Percentiles rank a stretch among this genome's conserved stretches.
Conservation (phyloP, 2,329 filamentous ascomycete species). For the Trichoderma arundinaceum region DNA sequence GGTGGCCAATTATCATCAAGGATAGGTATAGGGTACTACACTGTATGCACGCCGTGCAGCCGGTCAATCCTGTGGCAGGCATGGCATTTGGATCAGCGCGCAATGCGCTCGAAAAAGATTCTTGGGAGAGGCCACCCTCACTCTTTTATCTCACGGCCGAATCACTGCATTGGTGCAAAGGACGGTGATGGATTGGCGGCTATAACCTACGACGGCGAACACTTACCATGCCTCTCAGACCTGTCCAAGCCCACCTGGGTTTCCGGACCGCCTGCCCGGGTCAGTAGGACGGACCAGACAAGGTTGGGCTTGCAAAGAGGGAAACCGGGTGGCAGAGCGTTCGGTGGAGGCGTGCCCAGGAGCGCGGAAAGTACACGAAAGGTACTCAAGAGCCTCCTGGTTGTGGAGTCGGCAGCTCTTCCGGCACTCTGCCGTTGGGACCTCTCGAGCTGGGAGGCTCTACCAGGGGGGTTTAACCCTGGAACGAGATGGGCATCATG, state of each 20-base stretch:
- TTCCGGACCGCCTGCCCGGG: conserved; percentile 22
- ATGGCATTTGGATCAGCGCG: conserved; percentile 17
- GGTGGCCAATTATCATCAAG: conserved; percentile 7
- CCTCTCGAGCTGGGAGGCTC: not conserved
- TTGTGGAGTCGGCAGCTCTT: not conserved
- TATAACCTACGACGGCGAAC: conserved; percentile 1
- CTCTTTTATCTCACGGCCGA: conserved; percentile 12
- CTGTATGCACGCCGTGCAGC: conserved; percentile 19
- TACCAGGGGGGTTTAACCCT: not conserved
- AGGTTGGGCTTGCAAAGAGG: not conserved
- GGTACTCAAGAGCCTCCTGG: not conserved
- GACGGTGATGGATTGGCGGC: conserved; percentile 11
- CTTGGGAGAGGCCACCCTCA: not conserved
- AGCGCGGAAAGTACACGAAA: not conserved
- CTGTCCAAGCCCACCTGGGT: not conserved
- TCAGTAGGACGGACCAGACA: no score
- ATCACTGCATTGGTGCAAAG: conserved; percentile 5
- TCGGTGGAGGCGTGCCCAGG: no score
- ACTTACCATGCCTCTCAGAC: not conserved
- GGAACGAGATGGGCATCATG: conserved; percentile 10
- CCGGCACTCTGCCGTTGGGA: not conserved
- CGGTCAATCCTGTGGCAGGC: conserved; percentile 3
- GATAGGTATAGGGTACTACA: conserved; percentile 4
- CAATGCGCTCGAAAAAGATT: conserved; percentile 5
- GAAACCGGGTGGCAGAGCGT: no score